These are phyloP conservation scores for Wallacemonas sp. DNA, from an alignment of 208 protist genomes.

Conservation along the genomic window DNA sequence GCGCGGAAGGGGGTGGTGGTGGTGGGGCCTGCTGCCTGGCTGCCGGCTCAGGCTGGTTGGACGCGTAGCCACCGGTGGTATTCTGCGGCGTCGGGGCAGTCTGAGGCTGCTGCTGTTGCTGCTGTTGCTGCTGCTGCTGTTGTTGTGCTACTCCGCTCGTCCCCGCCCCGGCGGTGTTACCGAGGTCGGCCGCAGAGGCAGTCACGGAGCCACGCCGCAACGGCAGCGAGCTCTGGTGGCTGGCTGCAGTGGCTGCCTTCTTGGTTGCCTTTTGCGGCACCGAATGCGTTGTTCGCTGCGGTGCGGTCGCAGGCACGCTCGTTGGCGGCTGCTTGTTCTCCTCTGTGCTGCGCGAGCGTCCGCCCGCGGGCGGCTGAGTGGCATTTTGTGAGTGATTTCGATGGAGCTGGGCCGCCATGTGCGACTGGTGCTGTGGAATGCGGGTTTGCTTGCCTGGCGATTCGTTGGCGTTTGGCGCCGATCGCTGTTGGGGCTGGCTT, in stretches of 20 bases:
- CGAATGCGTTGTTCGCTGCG: not conserved
- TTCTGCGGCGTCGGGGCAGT: too few species aligned
- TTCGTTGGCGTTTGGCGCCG: not conserved
- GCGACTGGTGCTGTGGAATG: constrained; percentile 15
- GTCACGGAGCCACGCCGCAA: not conserved
- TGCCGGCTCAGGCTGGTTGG: constrained; percentile 2
- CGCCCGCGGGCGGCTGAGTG: not conserved
- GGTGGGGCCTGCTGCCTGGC: not conserved
- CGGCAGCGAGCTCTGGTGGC: constrained; percentile 5
- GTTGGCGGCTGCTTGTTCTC: constrained; percentile 7
- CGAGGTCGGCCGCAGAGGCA: constrained; percentile 19
- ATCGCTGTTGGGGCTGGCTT: not conserved
- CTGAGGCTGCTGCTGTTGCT: constrained; percentile 13
- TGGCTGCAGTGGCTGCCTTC: not conserved
- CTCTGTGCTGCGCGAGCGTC: constrained; percentile 13
- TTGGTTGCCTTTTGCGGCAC: not conserved
- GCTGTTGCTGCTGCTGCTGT: constrained; percentile 6
- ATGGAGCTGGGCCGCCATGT: constrained; percentile 12
- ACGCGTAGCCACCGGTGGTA: not conserved
- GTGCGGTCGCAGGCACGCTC: constrained; percentile 6
- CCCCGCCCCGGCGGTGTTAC: too few species aligned
- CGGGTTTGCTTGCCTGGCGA: constrained; percentile 13
- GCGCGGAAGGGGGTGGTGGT: constrained; percentile 13
- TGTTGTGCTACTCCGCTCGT: too few species aligned
- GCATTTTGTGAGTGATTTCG: constrained; percentile 2